Evolutionary conservation across 192 early-diverging fungal genomes (phyloP).

Genomic region (Linderina pennispora): DNA sequence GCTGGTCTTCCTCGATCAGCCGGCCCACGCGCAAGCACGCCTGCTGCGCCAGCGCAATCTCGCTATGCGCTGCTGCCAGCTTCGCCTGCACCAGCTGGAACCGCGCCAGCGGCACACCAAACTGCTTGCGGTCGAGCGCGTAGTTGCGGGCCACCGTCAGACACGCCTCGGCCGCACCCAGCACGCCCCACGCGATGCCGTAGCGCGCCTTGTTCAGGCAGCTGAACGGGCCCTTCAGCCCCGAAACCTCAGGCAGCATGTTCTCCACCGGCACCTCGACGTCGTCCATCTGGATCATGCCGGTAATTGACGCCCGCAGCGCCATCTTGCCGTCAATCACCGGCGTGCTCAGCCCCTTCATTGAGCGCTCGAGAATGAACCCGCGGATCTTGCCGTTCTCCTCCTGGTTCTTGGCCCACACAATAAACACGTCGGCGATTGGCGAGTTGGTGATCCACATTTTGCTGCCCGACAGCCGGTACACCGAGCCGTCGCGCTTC

Average conservation of each 20-base stretch:
- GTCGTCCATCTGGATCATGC: constrained; percentile 99
- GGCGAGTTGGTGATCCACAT: constrained; percentile 99
- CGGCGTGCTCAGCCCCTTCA: constrained; percentile 85
- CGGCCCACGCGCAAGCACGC: constrained; percentile 87
- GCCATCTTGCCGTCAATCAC: constrained; percentile 95
- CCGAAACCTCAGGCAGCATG: constrained; percentile 83
- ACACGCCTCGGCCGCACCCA: constrained; percentile 94
- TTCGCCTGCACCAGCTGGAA: constrained; percentile 98
- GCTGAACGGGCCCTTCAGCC: constrained; percentile 93
- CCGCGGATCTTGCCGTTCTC: constrained; percentile 87
- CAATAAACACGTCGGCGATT: constrained; percentile 91
- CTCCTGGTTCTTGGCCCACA: constrained; percentile 83
- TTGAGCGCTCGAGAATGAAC: constrained; percentile 93
- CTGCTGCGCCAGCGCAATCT: constrained; percentile 86
- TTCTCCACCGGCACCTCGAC: constrained; percentile 89
- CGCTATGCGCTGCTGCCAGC: constrained; percentile 88
- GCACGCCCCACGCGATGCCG: constrained; percentile 94
- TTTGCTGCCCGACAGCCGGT: constrained; percentile 86
- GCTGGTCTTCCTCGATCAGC: constrained; percentile 80
- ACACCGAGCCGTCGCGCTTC: constrained; percentile 61
- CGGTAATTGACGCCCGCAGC: constrained; percentile 87
- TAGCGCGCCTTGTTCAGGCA: constrained; percentile 97
- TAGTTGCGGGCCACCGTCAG: constrained; percentile 85
- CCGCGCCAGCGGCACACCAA: constrained; percentile 83
- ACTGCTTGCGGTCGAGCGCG: constrained; percentile 85